Conservation (phyloP, 2,329 filamentous ascomycete genomes). For the Lasiodiplodia citricola region DNA sequence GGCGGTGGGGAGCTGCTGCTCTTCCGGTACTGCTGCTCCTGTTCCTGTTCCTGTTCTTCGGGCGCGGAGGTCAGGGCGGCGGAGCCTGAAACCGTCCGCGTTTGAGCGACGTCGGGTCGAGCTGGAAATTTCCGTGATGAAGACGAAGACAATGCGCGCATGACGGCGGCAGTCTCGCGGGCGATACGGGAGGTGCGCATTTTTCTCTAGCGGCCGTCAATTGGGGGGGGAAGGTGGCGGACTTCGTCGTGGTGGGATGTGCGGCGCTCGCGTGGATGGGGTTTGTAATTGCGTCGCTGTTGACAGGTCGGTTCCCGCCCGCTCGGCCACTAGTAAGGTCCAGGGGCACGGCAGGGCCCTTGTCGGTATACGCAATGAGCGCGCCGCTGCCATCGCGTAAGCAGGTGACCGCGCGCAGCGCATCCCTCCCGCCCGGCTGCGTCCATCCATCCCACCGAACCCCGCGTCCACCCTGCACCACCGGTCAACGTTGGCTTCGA, state of each 20-base stretch:
- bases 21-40: slow-evolving; percentile 33
- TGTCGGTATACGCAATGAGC: slow-evolving; percentile 13
- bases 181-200: slow-evolving; percentile 48
- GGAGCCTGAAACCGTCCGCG: slow-evolving; percentile 32
- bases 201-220: not conserved
- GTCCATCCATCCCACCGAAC: slow-evolving; percentile 14
- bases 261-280: not conserved
- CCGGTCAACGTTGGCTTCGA: slow-evolving; percentile 8
- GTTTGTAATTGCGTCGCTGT: not conserved
- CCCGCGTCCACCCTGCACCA: slow-evolving; percentile 12
- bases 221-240: not conserved
- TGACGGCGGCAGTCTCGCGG: slow-evolving; percentile 38
- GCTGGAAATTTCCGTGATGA: slow-evolving; percentile 19
- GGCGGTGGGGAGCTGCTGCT: slow-evolving; percentile 2
- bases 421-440: not conserved
- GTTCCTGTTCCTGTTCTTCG: slow-evolving; percentile 28
- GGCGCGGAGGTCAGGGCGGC: slow-evolving; percentile 33
- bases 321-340: not conserved
- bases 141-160: slow-evolving; percentile 19
- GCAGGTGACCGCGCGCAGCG: slow-evolving; percentile 3
- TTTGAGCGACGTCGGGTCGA: slow-evolving; percentile 22
- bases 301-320: slow-evolving; percentile 1
- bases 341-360: not conserved
- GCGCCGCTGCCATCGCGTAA: not conserved
- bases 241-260: not conserved